Evolutionary conservation across 228 moss, liverwort and hornwort species (phyloP).

Genomic region (Sphagnum magellanicum): DNA sequence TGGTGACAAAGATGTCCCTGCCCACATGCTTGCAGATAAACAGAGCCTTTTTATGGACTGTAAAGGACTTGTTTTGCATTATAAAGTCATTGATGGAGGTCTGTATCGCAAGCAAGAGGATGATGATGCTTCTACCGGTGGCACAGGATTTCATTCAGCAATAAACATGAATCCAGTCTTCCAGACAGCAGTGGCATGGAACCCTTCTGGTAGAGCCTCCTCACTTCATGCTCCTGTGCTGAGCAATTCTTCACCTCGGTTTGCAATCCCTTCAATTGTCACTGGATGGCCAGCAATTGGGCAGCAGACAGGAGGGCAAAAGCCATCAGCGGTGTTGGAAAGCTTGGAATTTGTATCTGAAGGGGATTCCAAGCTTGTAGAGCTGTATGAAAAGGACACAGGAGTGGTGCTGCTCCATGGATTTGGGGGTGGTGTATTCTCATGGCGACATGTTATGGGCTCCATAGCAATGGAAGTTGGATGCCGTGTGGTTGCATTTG

Average conservation of each 20-base stretch:
- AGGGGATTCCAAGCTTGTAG: no score
- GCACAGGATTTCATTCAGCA: no score
- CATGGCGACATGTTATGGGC: slow-evolving; percentile 48
- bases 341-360: no score
- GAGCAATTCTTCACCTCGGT: slow-evolving; percentile 7
- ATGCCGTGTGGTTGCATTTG: slow-evolving; percentile 44
- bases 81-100: slow-evolving; percentile 26
- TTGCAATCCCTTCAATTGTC: neutral
- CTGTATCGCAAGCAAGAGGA: neutral
- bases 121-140: no score
- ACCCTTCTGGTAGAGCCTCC: slow-evolving; percentile 18
- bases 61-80: slow-evolving; percentile 38
- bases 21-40: slow-evolving; percentile 41
- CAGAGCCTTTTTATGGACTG: slow-evolving; percentile 43
- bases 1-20: slow-evolving; percentile 43
- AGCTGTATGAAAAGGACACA: slow-evolving; percentile 4
- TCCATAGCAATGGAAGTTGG: slow-evolving; percentile 36
- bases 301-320: slow-evolving; percentile 26
- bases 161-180: no score
- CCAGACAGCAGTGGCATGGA: slow-evolving; percentile 12
- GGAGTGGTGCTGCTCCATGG: slow-evolving; percentile 49
- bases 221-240: slow-evolving; percentile 21
- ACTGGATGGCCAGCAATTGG: slow-evolving; percentile 48
- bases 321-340: neutral
- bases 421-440: slow-evolving; percentile 58